Conservation (phyloP, 2,329 filamentous ascomycete species). For the Pseudophaeomoniella oleicola region DNA sequence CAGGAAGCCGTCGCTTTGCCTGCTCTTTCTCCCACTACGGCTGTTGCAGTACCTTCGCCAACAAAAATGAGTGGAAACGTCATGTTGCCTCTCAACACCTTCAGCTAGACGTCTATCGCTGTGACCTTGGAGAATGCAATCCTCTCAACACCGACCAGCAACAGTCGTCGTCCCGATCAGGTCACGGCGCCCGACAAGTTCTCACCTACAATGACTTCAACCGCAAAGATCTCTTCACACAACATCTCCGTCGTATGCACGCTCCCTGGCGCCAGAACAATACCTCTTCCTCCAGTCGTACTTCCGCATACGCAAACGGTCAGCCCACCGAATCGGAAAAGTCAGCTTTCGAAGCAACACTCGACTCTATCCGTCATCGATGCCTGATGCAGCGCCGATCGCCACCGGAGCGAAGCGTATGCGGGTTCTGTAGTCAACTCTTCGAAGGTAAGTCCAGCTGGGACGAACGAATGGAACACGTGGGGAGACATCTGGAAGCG, state of each 20-base stretch:
- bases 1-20: slow-evolving; percentile 41
- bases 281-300: slow-evolving; percentile 5
- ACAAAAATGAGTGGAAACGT: slow-evolving; percentile 93
- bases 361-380: slow-evolving; percentile 40
- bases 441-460: slow-evolving; percentile 55
- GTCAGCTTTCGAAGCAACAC: slow-evolving; percentile 31
- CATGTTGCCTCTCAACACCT: slow-evolving; percentile 74
- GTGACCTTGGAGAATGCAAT: slow-evolving; percentile 47
- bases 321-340: slow-evolving; percentile 20
- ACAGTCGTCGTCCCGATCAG: slow-evolving; percentile 4
- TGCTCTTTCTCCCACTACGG: slow-evolving; percentile 71
- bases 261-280: slow-evolving; percentile 40
- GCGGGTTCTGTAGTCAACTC: slow-evolving; percentile 40
- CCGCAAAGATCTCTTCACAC: slow-evolving; percentile 80
- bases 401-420: slow-evolving; percentile 48
- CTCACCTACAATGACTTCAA: slow-evolving; percentile 54
- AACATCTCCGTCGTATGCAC: slow-evolving; percentile 82
- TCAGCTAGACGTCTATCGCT: slow-evolving; percentile 59
- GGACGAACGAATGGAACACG: slow-evolving; percentile 78
- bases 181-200: slow-evolving; percentile 6
- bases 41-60: slow-evolving; percentile 56
- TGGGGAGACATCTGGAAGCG: slow-evolving; percentile 67
- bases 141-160: slow-evolving; percentile 13
- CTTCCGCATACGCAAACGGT: slow-evolving; percentile 25
- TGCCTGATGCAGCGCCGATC: slow-evolving; percentile 48